Conservation (phyloP, 768 basidiomycete species). For the Omphalotus guepiniiformis region DNA sequence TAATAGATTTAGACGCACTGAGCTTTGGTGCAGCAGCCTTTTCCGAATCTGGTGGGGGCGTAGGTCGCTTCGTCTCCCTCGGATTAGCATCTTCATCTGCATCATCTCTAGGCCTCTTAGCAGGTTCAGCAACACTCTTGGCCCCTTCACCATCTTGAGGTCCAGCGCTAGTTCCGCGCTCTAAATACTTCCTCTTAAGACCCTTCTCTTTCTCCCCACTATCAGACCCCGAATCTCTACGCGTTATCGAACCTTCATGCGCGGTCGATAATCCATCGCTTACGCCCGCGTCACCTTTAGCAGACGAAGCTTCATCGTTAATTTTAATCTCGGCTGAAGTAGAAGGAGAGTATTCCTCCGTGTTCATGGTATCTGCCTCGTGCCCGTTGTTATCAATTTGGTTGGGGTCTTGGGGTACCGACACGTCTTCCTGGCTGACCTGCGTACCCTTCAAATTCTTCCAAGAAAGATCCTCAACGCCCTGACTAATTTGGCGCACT, state of each 20-base stretch:
- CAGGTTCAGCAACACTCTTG: background rate
- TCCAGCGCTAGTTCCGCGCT: conserved; percentile 63
- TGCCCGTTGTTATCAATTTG: conserved; percentile 8
- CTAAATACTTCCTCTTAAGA: conserved; percentile 64
- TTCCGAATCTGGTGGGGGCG: conserved; percentile 63
- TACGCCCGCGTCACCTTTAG: conserved; percentile 10
- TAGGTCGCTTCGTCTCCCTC: conserved; percentile 52
- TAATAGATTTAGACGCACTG: conserved; percentile 32
- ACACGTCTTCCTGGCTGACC: conserved; percentile 16
- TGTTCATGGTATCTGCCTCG: background rate
- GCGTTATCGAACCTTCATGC: conserved; percentile 14
- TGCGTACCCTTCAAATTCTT: conserved; percentile 37
- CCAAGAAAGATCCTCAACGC: conserved; percentile 77
- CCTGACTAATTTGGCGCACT: conserved; percentile 73
- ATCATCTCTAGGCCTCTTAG: conserved; percentile 62
- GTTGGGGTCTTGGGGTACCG: conserved; percentile 15
- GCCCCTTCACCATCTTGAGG: conserved; percentile 41
- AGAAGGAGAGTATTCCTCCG: too few relatives aligned
- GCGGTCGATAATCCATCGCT: conserved; percentile 2
- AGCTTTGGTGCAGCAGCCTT: conserved; percentile 37
- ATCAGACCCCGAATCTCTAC: conserved; percentile 41
- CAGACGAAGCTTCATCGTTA: conserved; percentile 10
- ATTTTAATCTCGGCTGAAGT: background rate
- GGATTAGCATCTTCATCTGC: conserved; percentile 60
- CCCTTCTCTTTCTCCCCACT: conserved; percentile 51